Conservation (phyloP, 306 rosid genomes). For the Gillenia trifoliata region DNA sequence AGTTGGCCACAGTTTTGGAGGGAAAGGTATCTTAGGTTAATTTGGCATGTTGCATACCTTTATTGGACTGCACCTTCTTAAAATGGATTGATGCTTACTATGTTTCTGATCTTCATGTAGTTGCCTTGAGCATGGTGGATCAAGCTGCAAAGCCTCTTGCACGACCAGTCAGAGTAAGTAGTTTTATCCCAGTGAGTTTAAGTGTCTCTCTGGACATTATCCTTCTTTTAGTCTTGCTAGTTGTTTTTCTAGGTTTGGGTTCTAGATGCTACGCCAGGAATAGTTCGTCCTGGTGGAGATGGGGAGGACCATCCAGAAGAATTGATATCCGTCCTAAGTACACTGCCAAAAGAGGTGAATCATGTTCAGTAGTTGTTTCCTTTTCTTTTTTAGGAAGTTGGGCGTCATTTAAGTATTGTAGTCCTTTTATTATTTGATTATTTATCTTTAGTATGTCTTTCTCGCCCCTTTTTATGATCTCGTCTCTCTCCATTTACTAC, state of each 20-base stretch:
- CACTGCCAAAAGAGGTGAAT: slow-evolving; percentile 71
- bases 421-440: neutral
- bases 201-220: neutral
- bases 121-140: slow-evolving; percentile 92
- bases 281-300: slow-evolving; percentile 78
- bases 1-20: slow-evolving; percentile 98
- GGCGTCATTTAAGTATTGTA: neutral
- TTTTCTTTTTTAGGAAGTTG: neutral
- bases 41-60: neutral
- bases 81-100: slow-evolving; percentile 18
- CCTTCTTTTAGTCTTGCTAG: neutral
- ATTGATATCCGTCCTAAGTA: slow-evolving; percentile 68
- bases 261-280: slow-evolving; percentile 94
- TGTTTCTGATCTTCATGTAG: slow-evolving; percentile 36
- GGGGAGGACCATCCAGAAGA: slow-evolving; percentile 97
- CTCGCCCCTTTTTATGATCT: neutral
- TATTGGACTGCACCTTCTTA: neutral
- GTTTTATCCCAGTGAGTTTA: neutral
- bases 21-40: slow-evolving; percentile 54
- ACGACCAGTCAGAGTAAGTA: slow-evolving; percentile 76
- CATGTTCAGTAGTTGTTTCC: slow-evolving; percentile 12
- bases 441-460: neutral
- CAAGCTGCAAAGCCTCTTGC: slow-evolving; percentile 99
- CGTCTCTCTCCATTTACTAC: neutral
- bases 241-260: slow-evolving; percentile 63